Percentiles rank a stretch among this genome's conserved stretches.
These are phyloP conservation scores for Phytopythium litorale DNA, from an alignment of 352 stramenopile species.

Conservation along the genomic window DNA sequence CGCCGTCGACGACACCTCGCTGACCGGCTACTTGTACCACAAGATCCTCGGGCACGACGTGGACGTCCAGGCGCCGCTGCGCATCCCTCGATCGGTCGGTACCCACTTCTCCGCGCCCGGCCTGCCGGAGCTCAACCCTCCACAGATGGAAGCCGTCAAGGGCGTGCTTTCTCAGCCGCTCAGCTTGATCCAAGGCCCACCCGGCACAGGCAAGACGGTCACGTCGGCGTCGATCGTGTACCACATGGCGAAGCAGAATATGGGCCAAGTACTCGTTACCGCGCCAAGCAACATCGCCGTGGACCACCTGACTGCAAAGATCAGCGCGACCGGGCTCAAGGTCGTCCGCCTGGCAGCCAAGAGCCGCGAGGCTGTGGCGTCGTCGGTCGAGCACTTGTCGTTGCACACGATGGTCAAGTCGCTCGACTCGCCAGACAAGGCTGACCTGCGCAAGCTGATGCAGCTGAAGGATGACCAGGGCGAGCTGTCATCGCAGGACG, in stretches of 20 bases:
- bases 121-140: slow-evolving; percentile 97
- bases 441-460: slow-evolving; percentile 89
- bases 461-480: slow-evolving; percentile 97
- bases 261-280: slow-evolving; percentile 98
- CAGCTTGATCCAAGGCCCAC: slow-evolving; percentile 98
- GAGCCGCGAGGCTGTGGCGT: slow-evolving; percentile 93
- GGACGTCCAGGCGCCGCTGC: slow-evolving; percentile 90
- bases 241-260: slow-evolving; percentile 98
- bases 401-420: slow-evolving; percentile 97
- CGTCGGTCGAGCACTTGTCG: slow-evolving; percentile 96
- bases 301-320: slow-evolving; percentile 96
- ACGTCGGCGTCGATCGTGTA: slow-evolving; percentile 99
- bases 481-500: slow-evolving; percentile 92
- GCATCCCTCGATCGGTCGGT: slow-evolving; percentile 58
- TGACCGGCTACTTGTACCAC: slow-evolving; percentile 99
- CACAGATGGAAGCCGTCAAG: slow-evolving; percentile 94
- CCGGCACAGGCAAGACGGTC: slow-evolving; percentile 97
- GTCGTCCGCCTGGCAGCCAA: slow-evolving; percentile 98
- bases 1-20: slow-evolving; percentile 96
- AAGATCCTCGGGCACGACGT: slow-evolving; percentile 98
- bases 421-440: slow-evolving; percentile 87
- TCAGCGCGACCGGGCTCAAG: slow-evolving; percentile 96
- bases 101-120: slow-evolving; percentile 90
- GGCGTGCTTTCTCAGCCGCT: slow-evolving; percentile 96
- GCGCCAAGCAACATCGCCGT: slow-evolving; percentile 99